Percentiles rank a stretch among this genome's conserved stretches.
Conservation (phyloP, 805 yeast species). For the Wickerhamiella vanderwaltii region DNA sequence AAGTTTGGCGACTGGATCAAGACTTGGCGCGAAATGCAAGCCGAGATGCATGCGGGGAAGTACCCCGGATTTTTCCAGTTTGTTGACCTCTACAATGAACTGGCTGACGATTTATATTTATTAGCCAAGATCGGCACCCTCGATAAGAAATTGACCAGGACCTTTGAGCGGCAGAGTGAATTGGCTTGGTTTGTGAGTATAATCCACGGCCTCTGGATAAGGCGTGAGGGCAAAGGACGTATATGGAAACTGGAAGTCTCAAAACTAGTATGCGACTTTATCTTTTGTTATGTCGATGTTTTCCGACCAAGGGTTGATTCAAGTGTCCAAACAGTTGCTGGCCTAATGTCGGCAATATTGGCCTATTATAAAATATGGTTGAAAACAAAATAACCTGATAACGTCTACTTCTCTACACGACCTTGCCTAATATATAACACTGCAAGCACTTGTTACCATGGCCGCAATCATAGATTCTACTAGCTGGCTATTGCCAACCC, state of each 20-base stretch:
- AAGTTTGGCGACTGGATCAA: conserved; percentile 24
- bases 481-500: no score
- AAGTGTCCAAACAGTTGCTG: conserved; percentile 20
- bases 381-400: conserved; percentile 12
- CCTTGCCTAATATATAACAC: no score
- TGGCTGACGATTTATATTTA: conserved; percentile 24
- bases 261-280: conserved; percentile 23
- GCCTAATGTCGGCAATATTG: conserved; percentile 20
- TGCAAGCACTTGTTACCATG: no score
- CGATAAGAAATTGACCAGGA: conserved; percentile 13
- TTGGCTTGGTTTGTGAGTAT: conserved; percentile 24
- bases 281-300: conserved; percentile 24
- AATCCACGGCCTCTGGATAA: conserved; percentile 15
- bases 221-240: neutral
- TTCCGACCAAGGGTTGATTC: conserved; percentile 18
- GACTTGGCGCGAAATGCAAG: conserved; percentile 13
- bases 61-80: conserved; percentile 4
- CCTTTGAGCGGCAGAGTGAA: conserved; percentile 20
- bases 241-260: conserved; percentile 12
- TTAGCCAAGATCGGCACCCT: conserved; percentile 23
- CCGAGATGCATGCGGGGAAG: neutral
- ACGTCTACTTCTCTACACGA: no score
- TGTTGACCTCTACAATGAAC: conserved; percentile 22
- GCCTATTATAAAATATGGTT: conserved; percentile 17
- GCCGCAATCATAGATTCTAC: no score